Conservation (phyloP, 2,329 filamentous ascomycete genomes). For the Talaromyces sp. region DNA sequence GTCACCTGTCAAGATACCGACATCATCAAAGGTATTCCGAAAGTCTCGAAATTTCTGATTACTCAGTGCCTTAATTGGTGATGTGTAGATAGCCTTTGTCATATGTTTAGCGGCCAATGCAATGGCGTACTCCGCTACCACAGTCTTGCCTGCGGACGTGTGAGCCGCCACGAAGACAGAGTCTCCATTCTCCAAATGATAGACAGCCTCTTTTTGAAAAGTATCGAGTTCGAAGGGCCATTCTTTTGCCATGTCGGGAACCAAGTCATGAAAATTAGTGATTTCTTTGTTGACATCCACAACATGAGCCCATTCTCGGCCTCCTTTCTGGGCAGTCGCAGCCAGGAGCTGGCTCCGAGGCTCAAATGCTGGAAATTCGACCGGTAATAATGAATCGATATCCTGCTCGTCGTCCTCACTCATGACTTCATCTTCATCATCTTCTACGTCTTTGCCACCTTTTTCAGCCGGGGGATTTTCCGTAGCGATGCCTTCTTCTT, state of each 20-base stretch:
- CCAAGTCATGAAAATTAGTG: constrained; percentile 86
- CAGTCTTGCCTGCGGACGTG: constrained; percentile 95
- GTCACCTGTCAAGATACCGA: constrained; percentile 93
- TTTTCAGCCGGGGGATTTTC: constrained; percentile 43
- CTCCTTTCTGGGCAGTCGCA: constrained; percentile 66
- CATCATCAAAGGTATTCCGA: constrained; percentile 81
- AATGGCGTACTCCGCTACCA: constrained; percentile 97
- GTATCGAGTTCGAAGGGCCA: constrained; percentile 98
- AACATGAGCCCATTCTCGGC: constrained; percentile 95
- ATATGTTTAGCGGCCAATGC: constrained; percentile 95
- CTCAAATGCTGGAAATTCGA: constrained; percentile 89
- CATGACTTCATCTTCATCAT: constrained; percentile 22
- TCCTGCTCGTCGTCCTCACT: constrained; percentile 43
- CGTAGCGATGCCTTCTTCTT: constrained; percentile 36
- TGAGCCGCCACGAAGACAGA: constrained; percentile 98
- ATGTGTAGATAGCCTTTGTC: constrained; percentile 99
- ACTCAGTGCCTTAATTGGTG: constrained; percentile 94
- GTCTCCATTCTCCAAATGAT: constrained; percentile 92
- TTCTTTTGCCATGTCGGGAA: constrained; percentile 91
- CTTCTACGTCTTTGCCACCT: constrained; percentile 26
- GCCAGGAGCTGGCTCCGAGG: constrained; percentile 72
- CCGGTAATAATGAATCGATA: constrained; percentile 80
- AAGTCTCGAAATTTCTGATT: constrained; percentile 99
- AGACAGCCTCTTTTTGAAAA: constrained; percentile 97
- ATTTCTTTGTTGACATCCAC: constrained; percentile 92